Evolutionary conservation across 176 grass and related monocot species (phyloP).

Genomic region (Calamus simplicifolius): DNA sequence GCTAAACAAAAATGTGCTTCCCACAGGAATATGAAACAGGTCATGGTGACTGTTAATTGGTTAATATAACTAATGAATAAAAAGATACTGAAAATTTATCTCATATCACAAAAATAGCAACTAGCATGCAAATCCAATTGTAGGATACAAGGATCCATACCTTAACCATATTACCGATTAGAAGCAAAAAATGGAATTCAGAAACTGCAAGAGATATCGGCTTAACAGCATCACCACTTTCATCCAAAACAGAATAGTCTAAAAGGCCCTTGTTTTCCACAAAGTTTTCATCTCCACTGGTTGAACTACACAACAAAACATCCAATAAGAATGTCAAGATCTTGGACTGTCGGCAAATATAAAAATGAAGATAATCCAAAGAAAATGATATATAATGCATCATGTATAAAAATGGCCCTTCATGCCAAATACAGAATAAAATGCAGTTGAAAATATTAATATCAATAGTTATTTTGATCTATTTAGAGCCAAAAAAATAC

Average conservation of each 20-base stretch:
- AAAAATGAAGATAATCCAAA: no score
- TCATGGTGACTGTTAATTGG: no score
- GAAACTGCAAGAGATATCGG: conserved; percentile 84
- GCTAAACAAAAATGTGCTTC: no score
- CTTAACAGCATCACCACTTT: conserved; percentile 37
- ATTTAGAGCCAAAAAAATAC: neutral
- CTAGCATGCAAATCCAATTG: conserved; percentile 10
- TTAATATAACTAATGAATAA: no score
- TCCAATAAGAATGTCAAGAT: conserved; percentile 14
- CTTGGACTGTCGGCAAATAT: neutral
- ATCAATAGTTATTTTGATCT: neutral
- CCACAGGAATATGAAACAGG: no score
- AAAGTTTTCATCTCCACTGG: conserved; percentile 86
- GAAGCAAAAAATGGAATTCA: conserved; percentile 90
- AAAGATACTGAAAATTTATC: no score
- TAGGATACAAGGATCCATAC: conserved; percentile 25
- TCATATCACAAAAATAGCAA: no score
- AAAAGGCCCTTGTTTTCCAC: conserved; percentile 98
- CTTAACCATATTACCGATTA: conserved; percentile 81
- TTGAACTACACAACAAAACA: conserved; percentile 38
- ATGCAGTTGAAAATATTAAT: neutral
- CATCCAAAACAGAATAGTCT: conserved; percentile 79
- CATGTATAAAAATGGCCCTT: no score
- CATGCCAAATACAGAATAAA: neutral
- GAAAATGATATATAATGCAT: no score